phyloP scores from a whole-genome alignment of 768 basidiomycete species.

The Tubosaeta sp. region DNA sequence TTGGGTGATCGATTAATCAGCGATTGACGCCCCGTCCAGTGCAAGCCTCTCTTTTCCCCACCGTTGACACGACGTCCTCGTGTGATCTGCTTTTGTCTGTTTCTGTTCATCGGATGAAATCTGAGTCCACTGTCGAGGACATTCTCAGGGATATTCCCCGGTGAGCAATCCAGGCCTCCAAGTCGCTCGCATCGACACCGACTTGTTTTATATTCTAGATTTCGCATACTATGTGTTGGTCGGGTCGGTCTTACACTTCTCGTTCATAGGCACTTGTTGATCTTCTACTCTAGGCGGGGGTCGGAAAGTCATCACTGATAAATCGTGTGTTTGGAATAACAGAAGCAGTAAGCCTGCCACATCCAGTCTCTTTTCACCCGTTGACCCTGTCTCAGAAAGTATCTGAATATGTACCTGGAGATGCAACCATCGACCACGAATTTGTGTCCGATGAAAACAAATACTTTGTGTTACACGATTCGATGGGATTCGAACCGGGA shows the following conservation, averaged over 20 bases:
- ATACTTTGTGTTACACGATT: slow-evolving; percentile 5
- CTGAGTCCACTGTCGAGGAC: neutral
- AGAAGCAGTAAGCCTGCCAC: neutral
- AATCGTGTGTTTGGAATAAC: neutral
- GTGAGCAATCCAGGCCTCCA: neutral
- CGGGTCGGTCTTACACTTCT: neutral
- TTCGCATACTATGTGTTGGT: neutral
- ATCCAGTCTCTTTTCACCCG: too few relatives aligned
- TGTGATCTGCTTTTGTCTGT: neutral
- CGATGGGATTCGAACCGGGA: slow-evolving; percentile 5
- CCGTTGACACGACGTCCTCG: neutral
- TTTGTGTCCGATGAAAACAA: slow-evolving; percentile 6
- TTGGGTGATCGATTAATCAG: neutral
- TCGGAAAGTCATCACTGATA: neutral
- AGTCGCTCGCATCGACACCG: neutral
- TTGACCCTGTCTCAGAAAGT: neutral
- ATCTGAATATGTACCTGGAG: slow-evolving; percentile 1
- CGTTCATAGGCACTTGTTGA: neutral
- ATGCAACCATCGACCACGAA: slow-evolving; percentile 3
- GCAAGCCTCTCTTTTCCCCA: neutral
- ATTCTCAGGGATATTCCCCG: neutral
- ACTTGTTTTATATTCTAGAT: neutral
- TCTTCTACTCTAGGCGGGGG: neutral
- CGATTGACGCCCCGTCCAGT: neutral
- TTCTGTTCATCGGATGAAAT: neutral